A percentile compares a stretch with the other conserved stretches of the same genome.
These are phyloP conservation scores for Umbelopsis isabellina DNA, from an alignment of 192 early-diverging fungal genomes.

Conservation along the genomic window DNA sequence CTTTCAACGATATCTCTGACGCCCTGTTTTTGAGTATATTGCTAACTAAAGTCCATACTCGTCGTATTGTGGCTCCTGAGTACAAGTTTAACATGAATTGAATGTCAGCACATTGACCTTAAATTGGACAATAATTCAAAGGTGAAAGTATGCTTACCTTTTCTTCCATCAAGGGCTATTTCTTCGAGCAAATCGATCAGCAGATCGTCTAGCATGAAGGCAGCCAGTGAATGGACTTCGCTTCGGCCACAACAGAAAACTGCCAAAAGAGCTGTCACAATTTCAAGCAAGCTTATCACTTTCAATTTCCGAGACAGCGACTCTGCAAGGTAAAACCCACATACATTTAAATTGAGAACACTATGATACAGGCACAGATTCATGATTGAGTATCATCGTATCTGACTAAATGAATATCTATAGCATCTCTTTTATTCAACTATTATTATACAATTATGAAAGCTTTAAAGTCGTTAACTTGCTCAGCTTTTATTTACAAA, in stretches of 20 bases:
- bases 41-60: constrained; percentile 4
- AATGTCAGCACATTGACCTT: neutral
- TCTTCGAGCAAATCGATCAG: constrained; percentile 10
- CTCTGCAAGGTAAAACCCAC: too few relatives aligned
- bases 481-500: constrained; percentile 57
- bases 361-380: too few relatives aligned
- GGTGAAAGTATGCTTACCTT: neutral
- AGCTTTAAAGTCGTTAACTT: neutral
- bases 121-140: neutral
- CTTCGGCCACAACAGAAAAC: too few relatives aligned
- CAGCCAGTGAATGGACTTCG: neutral
- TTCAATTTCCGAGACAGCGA: too few relatives aligned
- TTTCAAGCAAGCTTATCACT: too few relatives aligned
- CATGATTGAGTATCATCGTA: too few relatives aligned
- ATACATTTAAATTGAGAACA: too few relatives aligned
- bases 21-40: neutral
- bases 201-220: constrained; percentile 16
- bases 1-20: neutral
- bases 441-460: neutral
- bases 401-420: too few relatives aligned
- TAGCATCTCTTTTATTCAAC: neutral
- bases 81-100: neutral
- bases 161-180: constrained; percentile 10
- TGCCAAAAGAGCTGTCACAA: too few relatives aligned
- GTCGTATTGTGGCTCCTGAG: neutral